Evolutionary conservation across 2,329 filamentous ascomycete species (phyloP).

Genomic region (Ceratocystis cubensis): DNA sequence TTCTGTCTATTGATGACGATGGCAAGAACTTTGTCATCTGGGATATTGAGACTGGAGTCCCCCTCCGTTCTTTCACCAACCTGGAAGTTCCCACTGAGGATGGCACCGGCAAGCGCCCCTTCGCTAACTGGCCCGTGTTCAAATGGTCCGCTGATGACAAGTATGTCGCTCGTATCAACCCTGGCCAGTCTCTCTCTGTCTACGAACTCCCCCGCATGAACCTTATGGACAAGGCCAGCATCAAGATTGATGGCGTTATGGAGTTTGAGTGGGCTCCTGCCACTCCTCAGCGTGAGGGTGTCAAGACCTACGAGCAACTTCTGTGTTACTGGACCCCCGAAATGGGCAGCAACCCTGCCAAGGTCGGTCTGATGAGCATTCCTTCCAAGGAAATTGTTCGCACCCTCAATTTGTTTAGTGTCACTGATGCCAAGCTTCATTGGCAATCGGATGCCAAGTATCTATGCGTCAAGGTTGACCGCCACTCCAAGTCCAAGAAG

Average conservation of each 20-base stretch:
- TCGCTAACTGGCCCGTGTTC: slow-evolving; percentile 87
- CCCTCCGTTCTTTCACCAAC: slow-evolving; percentile 85
- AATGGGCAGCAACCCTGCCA: slow-evolving; percentile 93
- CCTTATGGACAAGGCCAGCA: slow-evolving; percentile 74
- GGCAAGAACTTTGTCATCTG: slow-evolving; percentile 99
- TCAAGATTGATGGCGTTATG: slow-evolving; percentile 93
- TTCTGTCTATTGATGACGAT: slow-evolving; percentile 82
- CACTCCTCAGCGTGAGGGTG: slow-evolving; percentile 63
- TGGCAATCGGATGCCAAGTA: slow-evolving; percentile 95
- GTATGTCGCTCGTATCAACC: slow-evolving; percentile 85
- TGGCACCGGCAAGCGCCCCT: slow-evolving; percentile 57
- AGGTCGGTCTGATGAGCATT: slow-evolving; percentile 91
- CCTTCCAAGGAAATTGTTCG: slow-evolving; percentile 89
- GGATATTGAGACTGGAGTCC: slow-evolving; percentile 83
- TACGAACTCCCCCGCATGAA: slow-evolving; percentile 86
- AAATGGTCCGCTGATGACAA: slow-evolving; percentile 98
- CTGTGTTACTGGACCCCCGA: slow-evolving; percentile 99
- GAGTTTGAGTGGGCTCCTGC: slow-evolving; percentile 97
- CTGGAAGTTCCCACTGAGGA: slow-evolving; percentile 57
- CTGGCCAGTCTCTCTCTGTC: slow-evolving; percentile 76
- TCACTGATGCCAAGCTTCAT: slow-evolving; percentile 93
- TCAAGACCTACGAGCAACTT: slow-evolving; percentile 89
- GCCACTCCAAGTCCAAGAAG: slow-evolving; percentile 98
- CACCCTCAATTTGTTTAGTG: slow-evolving; percentile 94
- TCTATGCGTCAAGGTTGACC: slow-evolving; percentile 95